Evolutionary conservation across 352 stramenopile genomes (phyloP).

Genomic region (Globisporangium nodosum): DNA sequence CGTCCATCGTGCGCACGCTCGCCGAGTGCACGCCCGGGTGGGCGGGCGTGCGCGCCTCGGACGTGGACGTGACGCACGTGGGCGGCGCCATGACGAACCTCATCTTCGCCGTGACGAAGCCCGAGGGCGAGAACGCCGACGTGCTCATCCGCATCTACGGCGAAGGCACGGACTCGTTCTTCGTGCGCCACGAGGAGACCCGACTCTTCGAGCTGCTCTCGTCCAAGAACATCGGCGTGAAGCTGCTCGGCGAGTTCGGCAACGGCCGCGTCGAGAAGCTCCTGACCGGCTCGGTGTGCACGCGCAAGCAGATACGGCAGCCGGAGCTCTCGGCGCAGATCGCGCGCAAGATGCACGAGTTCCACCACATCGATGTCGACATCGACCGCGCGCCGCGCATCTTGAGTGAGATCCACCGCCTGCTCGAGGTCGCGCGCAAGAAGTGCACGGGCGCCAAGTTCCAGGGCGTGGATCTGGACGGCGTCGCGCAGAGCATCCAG

Average conservation of each 20-base stretch:
- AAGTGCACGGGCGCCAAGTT: conserved; percentile 54
- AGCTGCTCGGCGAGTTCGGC: conserved; percentile 68
- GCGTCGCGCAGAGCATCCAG: conserved; percentile 38
- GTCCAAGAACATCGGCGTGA: conserved; percentile 59
- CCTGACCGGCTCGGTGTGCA: conserved; percentile 65
- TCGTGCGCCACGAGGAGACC: conserved; percentile 72
- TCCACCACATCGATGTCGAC: conserved; percentile 69
- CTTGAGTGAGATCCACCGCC: conserved; percentile 45
- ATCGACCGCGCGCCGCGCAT: conserved; percentile 50
- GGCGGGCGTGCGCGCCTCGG: conserved; percentile 39
- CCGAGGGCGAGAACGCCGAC: conserved; percentile 46
- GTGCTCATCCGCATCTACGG: conserved; percentile 81
- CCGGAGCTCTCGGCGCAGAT: conserved; percentile 40
- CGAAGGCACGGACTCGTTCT: conserved; percentile 79
- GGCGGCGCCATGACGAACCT: conserved; percentile 84
- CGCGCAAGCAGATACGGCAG: conserved; percentile 64
- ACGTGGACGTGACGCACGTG: conserved; percentile 59
- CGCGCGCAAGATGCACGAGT: conserved; percentile 57
- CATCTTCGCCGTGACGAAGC: conserved; percentile 78
- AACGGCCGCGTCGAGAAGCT: conserved; percentile 76
- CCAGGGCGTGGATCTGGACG: conserved; percentile 37
- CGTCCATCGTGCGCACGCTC: conserved; percentile 58
- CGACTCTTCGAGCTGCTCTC: conserved; percentile 70
- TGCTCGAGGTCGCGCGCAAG: conserved; percentile 50
- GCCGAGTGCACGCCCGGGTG: conserved; percentile 53